Conservation (phyloP, 352 stramenopile genomes). For the Phytopythium sindhum region DNA sequence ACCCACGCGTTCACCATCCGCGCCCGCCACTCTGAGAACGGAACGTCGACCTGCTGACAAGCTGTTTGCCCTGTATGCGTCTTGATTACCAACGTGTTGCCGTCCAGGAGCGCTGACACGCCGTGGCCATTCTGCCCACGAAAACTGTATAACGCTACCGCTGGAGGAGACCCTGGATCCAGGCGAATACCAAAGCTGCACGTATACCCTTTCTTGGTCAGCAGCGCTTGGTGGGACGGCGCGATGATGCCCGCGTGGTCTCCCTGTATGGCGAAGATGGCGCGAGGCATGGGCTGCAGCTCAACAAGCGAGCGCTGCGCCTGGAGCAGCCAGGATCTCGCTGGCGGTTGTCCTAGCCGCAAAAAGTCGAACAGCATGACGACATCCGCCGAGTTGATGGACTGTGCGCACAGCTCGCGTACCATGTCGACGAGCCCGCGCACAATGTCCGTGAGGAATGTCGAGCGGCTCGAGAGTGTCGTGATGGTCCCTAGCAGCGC, state of each 20-base stretch:
- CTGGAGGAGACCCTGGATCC: conserved; percentile 17
- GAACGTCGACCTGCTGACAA: conserved; percentile 51
- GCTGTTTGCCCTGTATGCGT: conserved; percentile 38
- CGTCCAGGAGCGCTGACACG: conserved; percentile 56
- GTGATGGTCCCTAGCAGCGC: conserved; percentile 41
- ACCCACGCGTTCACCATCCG: conserved; percentile 63
- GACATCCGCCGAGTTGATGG: conserved; percentile 54
- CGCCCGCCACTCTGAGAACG: conserved; percentile 40
- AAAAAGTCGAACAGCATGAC: conserved; percentile 74
- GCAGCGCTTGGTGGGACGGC: conserved; percentile 46
- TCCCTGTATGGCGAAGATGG: conserved; percentile 71
- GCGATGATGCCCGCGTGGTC: conserved; percentile 60
- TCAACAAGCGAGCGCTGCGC: conserved; percentile 56
- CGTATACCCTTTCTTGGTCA: conserved; percentile 77
- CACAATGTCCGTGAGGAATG: conserved; percentile 24
- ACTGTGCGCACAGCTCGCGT: conserved; percentile 46
- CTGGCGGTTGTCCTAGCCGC: conserved; percentile 42
- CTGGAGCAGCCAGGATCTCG: conserved; percentile 44
- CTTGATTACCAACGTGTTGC: conserved; percentile 50
- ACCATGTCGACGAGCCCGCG: conserved; percentile 42
- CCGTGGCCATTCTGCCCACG: conserved; percentile 72
- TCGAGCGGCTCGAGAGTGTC: conserved; percentile 28
- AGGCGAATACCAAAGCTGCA: conserved; percentile 65
- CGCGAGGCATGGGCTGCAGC: conserved; percentile 49
- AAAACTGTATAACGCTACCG: conserved; percentile 71